These are phyloP conservation scores for Trichoderma breve DNA, from an alignment of 2,329 filamentous ascomycete genomes.

Conservation along the genomic window DNA sequence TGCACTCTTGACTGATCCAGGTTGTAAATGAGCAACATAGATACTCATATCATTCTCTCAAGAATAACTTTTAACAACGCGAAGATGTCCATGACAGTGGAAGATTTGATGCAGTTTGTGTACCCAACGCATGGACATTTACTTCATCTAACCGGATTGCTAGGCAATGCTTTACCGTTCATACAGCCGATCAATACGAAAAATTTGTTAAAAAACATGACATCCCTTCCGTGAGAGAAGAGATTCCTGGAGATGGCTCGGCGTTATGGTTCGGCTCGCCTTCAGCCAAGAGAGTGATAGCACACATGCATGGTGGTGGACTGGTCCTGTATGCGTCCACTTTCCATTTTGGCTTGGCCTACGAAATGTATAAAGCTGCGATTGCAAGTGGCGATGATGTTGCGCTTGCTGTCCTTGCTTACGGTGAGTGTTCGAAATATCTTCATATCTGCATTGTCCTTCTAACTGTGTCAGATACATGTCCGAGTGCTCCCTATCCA, in stretches of 20 bases:
- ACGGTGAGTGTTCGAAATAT: background rate
- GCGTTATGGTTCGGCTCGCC: background rate
- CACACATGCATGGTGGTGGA: background rate
- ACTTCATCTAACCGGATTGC: background rate
- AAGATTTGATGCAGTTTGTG: background rate
- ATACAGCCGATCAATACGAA: background rate
- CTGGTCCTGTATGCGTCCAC: background rate
- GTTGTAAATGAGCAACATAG: background rate
- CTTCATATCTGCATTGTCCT: background rate
- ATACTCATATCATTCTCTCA: background rate
- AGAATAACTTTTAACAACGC: background rate
- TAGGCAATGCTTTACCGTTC: background rate
- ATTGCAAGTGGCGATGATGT: background rate
- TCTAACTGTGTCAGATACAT: background rate
- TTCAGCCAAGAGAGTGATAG: constrained; percentile 1
- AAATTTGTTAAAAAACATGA: background rate
- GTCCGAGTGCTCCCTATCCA: background rate
- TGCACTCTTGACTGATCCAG: background rate
- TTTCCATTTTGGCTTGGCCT: background rate
- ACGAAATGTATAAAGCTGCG: background rate
- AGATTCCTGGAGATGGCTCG: background rate
- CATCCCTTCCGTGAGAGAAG: background rate
- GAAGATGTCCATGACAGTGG: background rate
- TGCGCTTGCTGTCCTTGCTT: background rate
- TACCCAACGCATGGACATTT: background rate